Evolutionary conservation across 805 yeast genomes (phyloP), one percentile per base, ranked within the genome.

Genomic region (Clavispora vitiphila): DNA sequence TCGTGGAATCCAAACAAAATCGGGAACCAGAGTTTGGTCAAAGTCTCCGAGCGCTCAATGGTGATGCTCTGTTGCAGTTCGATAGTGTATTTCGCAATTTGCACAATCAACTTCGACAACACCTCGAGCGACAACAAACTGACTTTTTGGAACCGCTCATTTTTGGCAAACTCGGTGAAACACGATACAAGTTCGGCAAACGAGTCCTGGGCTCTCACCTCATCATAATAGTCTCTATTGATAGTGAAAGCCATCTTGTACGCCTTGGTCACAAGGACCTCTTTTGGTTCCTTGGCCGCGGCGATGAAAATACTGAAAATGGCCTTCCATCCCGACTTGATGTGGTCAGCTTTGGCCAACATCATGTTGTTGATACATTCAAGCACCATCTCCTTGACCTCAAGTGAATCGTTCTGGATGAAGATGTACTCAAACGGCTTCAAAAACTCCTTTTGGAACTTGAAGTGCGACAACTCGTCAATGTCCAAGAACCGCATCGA

Each of bases 241-340:
- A 89, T 80, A 58, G 74, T 70, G 43, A 74, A 76, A 4, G 83
- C 78, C 56, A 84, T 71, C 22, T 77, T 75, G 58, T 75, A 84
- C 0, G 90, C 80, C 44, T 79, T 80, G 32, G 65, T 57, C 0
- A 87, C 90, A 45, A 85, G 67, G 6, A 72, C 51, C 50, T 81
- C 89, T 41, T 71, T 69, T 22, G 67, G 64, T 16, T 77, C 81
- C 37, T 66, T 68, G 3, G 96, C 91, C 5, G 95, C 88, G 39
- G 74, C 80, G 5, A 82, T 77, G 48, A 91, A 76, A 2, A 87
- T 84, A 20, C 80, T 84, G 55, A 93, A 80, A 40, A 95, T 81
- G 0, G 98, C 81, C 46, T 78, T 78, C 99, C 99, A 93, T 35
- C 99, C 99, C 15, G 97, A 89, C 57, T 80, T 83, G 49, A 93